A percentile compares a stretch with the other conserved stretches of the same genome.
Conservation (phyloP, 73 alveolate genomes). For the Tetrahymena thermophila region DNA sequence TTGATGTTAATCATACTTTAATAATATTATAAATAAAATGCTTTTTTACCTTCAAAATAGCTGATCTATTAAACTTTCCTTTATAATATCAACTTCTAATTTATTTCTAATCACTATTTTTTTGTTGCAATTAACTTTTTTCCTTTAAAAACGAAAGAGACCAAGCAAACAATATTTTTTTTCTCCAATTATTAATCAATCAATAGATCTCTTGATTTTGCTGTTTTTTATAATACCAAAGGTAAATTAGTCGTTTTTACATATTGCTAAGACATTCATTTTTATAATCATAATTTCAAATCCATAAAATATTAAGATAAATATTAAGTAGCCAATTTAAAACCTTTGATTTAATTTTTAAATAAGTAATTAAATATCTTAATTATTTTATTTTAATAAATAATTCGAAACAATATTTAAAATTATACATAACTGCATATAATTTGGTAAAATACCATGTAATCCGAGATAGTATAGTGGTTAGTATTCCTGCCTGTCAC, state of each 20-base stretch:
- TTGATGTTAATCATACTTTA: neutral
- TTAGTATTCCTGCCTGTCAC: slow-evolving; percentile 4
- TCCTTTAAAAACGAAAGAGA: neutral
- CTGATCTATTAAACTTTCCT: neutral
- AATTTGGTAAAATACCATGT: neutral
- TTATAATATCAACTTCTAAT: neutral
- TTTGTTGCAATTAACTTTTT: no score
- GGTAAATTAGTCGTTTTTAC: neutral
- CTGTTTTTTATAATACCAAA: neutral
- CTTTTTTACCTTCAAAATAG: neutral
- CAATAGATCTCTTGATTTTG: no score
- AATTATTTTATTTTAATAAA: no score
- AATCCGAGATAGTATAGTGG: slow-evolving; percentile 3
- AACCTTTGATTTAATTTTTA: no score
- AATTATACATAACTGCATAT: neutral
- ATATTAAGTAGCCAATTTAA: no score
- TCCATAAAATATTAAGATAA: no score
- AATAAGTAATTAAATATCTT: no score
- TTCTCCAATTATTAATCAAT: neutral
- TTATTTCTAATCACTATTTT: neutral
- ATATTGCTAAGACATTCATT: neutral
- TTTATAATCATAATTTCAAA: no score
- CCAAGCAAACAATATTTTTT: neutral
- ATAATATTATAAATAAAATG: no score
- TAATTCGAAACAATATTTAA: neutral